Evolutionary conservation across 495 filamentous ascomycete genomes (phyloP).

Genomic region (Talaromyces nanjingensis): DNA sequence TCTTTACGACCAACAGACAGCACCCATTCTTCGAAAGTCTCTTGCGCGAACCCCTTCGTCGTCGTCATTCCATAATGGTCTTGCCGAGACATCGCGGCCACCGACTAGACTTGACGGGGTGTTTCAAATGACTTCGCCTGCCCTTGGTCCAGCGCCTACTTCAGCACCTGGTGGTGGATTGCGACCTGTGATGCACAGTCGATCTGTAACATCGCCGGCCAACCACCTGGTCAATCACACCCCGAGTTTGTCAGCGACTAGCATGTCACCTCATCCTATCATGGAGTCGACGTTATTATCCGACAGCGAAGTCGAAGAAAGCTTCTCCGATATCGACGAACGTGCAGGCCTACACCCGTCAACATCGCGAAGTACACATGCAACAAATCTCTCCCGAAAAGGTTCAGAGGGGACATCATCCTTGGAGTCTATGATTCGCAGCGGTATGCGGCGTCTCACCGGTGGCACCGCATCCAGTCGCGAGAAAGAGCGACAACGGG

Average conservation of each 20-base stretch:
- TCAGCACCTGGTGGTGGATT: slow-evolving; percentile 18
- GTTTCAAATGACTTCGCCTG: slow-evolving; percentile 40
- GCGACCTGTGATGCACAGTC: slow-evolving; percentile 56
- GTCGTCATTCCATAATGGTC: slow-evolving; percentile 82
- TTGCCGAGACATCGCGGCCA: slow-evolving; percentile 62
- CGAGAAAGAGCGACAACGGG: slow-evolving; percentile 56
- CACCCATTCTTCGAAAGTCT: slow-evolving; percentile 83
- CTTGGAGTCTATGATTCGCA: slow-evolving; percentile 60
- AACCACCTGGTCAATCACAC: slow-evolving; percentile 46
- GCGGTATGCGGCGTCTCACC: slow-evolving; percentile 61
- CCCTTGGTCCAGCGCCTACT: slow-evolving; percentile 12
- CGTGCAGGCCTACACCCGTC: slow-evolving; percentile 33
- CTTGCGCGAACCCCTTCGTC: slow-evolving; percentile 62
- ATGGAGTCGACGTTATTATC: slow-evolving; percentile 49
- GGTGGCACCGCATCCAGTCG: slow-evolving; percentile 47
- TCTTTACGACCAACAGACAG: slow-evolving; percentile 88
- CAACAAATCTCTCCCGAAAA: slow-evolving; percentile 30
- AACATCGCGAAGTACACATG: slow-evolving; percentile 47
- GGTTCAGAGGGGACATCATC: slow-evolving; percentile 51
- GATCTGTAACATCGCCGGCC: slow-evolving; percentile 67
- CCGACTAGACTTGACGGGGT: slow-evolving; percentile 49
- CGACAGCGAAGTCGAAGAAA: slow-evolving; percentile 46
- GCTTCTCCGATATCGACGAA: slow-evolving; percentile 39
- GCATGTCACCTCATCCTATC: slow-evolving; percentile 22
- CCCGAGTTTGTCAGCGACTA: slow-evolving; percentile 18